phyloP scores from a whole-genome alignment of 495 filamentous ascomycete genomes.

The Corynascus novoguineensis region DNA sequence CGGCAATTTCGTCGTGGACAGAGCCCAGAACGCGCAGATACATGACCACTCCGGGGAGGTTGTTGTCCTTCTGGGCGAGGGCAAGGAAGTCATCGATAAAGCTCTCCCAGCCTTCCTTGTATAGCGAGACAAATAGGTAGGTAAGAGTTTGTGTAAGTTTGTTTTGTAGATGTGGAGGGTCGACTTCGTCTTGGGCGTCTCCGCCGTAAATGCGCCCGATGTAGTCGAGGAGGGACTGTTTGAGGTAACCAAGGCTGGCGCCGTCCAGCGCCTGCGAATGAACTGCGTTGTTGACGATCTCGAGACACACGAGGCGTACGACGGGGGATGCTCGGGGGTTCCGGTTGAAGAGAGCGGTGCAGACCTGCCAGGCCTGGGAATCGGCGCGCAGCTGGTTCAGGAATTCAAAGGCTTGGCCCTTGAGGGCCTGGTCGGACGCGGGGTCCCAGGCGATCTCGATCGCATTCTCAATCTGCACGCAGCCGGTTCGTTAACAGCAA shows the following conservation, averaged over 20 bases:
- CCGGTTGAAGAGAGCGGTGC: conserved; percentile 76
- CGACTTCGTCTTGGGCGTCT: conserved; percentile 48
- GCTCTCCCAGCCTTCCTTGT: conserved; percentile 73
- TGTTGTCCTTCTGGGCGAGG: conserved; percentile 60
- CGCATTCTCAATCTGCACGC: conserved; percentile 75
- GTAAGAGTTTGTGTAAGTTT: conserved; percentile 95
- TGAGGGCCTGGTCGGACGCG: conserved; percentile 63
- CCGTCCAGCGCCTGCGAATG: conserved; percentile 63
- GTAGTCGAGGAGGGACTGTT: conserved; percentile 72
- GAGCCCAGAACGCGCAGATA: conserved; percentile 83
- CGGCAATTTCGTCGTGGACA: conserved; percentile 95
- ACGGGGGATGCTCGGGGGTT: conserved; percentile 74
- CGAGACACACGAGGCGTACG: conserved; percentile 79
- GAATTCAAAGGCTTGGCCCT: conserved; percentile 81
- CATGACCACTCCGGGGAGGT: conserved; percentile 63
- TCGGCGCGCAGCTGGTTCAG: conserved; percentile 74
- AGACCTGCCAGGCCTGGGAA: conserved; percentile 77
- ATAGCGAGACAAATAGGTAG: conserved; percentile 78
- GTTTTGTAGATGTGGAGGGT: conserved; percentile 79
- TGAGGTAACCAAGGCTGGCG: conserved; percentile 62
- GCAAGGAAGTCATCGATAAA: conserved; percentile 84
- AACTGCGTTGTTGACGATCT: conserved; percentile 86
- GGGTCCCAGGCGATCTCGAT: conserved; percentile 87
- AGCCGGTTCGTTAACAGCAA: background rate
- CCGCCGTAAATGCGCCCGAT: conserved; percentile 64